Percentiles rank a stretch among this genome's conserved stretches.
Conservation (phyloP, 106 monocot species). For the Dioscorea alata region DNA sequence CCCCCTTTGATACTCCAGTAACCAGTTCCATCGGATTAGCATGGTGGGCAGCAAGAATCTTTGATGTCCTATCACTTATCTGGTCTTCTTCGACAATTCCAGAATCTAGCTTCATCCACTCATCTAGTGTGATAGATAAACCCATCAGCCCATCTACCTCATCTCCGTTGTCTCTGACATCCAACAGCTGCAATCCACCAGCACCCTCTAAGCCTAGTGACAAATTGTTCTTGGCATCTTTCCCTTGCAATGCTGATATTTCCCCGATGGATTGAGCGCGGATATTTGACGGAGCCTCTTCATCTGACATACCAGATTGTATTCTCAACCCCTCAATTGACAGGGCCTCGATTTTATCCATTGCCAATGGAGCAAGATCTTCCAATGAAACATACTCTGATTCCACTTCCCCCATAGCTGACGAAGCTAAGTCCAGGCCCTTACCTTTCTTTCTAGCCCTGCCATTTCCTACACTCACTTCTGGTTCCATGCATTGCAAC, state of each 20-base stretch:
- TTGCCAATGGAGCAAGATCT: slow-evolving; percentile 95
- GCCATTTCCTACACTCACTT: slow-evolving; percentile 4
- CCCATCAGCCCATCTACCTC: slow-evolving; percentile 92
- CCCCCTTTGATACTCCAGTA: slow-evolving; percentile 37
- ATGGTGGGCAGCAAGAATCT: slow-evolving; percentile 96
- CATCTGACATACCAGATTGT: slow-evolving; percentile 87
- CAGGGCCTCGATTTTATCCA: slow-evolving; percentile 93
- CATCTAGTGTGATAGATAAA: slow-evolving; percentile 80
- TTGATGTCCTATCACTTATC: slow-evolving; percentile 77
- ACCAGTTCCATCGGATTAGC: slow-evolving; percentile 66
- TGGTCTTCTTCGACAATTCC: slow-evolving; percentile 73
- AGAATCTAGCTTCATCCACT: slow-evolving; percentile 94
- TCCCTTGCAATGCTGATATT: slow-evolving; percentile 69
- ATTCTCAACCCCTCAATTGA: slow-evolving; percentile 94
- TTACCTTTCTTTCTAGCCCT: slow-evolving; percentile 27
- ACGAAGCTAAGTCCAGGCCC: slow-evolving; percentile 20
- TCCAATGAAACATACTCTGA: slow-evolving; percentile 87
- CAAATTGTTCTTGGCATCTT: slow-evolving; percentile 17
- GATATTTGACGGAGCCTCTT: slow-evolving; percentile 74
- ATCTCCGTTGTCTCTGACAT: slow-evolving; percentile 59
- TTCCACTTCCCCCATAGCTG: slow-evolving; percentile 17
- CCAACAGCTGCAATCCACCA: slow-evolving; percentile 75
- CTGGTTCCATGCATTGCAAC: slow-evolving; percentile 11
- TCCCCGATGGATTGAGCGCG: slow-evolving; percentile 52
- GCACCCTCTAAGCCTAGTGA: slow-evolving; percentile 72